These are phyloP conservation scores for Lactarius vividus DNA, from an alignment of 768 basidiomycete species.

Conservation along the genomic window DNA sequence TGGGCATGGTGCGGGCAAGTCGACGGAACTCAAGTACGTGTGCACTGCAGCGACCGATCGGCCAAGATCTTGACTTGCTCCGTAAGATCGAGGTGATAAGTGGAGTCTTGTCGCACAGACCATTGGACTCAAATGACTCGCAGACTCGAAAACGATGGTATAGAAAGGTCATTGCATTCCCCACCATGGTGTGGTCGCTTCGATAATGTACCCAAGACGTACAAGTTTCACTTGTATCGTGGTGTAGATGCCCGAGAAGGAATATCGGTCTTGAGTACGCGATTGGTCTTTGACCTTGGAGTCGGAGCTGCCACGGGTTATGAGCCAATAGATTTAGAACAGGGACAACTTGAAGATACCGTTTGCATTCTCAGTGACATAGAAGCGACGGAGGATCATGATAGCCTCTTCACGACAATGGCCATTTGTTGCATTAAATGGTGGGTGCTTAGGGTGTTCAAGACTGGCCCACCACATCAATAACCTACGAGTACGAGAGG, in stretches of 20 bases:
- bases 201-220: not conserved
- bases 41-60: not conserved
- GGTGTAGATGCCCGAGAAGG: conserved; percentile 27
- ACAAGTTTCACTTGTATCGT: conserved; percentile 16
- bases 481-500: not conserved
- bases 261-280: conserved; percentile 85
- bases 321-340: conserved; percentile 10
- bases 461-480: conserved; percentile 43
- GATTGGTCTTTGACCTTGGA: conserved; percentile 83
- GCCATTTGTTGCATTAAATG: conserved; percentile 65
- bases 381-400: conserved; percentile 58
- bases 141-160: conserved; percentile 1
- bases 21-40: conserved; percentile 60
- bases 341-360: conserved; percentile 47
- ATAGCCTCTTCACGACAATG: conserved; percentile 54
- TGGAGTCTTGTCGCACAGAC: conserved; percentile 73
- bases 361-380: conserved; percentile 88
- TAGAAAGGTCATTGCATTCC: not conserved
- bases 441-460: conserved; percentile 63
- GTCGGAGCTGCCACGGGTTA: conserved; percentile 61
- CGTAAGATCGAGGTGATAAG: conserved; percentile 67
- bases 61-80: not conserved
- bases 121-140: conserved; percentile 44
- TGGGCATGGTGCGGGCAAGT: conserved; percentile 79
- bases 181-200: not conserved